phyloP scores from a whole-genome alignment of 2,329 filamentous ascomycete species.

The Zymoseptoria tritici region DNA sequence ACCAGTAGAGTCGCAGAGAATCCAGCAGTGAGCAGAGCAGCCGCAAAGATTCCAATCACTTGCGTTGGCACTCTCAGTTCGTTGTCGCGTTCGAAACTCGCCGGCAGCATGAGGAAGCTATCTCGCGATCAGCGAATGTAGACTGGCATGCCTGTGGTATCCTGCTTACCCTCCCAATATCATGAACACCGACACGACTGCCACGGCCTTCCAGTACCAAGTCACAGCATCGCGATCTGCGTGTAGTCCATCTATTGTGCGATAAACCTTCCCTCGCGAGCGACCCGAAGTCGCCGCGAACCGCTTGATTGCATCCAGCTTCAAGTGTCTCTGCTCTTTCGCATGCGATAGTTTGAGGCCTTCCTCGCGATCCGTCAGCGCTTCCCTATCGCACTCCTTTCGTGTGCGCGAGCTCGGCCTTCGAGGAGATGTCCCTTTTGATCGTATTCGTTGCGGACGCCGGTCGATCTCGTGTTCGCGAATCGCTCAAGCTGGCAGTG shows the following conservation, averaged over 20 bases:
- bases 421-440: no score
- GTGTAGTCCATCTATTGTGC: conserved; percentile 21
- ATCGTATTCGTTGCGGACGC: not conserved
- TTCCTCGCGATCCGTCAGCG: not conserved
- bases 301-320: not conserved
- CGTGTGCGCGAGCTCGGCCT: not conserved
- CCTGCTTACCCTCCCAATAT: conserved; percentile 40
- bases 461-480: not conserved
- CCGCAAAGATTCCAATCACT: conserved; percentile 39
- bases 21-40: conserved; percentile 41
- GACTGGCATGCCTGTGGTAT: conserved; percentile 10
- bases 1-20: conserved; percentile 43
- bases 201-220: conserved; percentile 44
- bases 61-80: conserved; percentile 35
- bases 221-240: conserved; percentile 23
- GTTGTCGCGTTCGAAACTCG: conserved; percentile 36
- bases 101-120: conserved; percentile 44
- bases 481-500: not conserved
- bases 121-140: conserved; percentile 9
- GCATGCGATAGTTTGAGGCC: not conserved
- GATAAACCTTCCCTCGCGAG: conserved; percentile 23
- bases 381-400: not conserved
- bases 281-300: not conserved
- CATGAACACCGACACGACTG: conserved; percentile 39
- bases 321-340: not conserved